Evolutionary conservation across 805 yeast genomes (phyloP).

Genomic region (Sugiyamaella smithiae): DNA sequence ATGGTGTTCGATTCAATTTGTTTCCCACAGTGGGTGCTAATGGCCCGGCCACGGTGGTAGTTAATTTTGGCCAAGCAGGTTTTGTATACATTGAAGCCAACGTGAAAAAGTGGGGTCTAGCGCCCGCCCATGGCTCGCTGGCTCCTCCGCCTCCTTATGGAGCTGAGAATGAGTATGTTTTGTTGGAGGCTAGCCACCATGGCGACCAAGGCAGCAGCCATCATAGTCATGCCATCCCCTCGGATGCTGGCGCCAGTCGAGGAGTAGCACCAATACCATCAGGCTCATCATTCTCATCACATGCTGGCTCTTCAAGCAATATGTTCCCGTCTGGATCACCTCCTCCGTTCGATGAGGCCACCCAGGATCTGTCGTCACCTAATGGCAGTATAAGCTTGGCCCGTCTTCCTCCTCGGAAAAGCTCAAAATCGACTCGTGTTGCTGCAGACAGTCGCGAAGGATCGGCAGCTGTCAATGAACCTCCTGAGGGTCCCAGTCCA

Average conservation of each 20-base stretch:
- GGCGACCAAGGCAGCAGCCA: neutral
- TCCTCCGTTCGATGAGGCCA: conserved; percentile 20
- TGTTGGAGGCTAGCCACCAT: conserved; percentile 48
- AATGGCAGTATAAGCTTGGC: conserved; percentile 21
- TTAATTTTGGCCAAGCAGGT: conserved; percentile 85
- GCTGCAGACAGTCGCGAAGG: no score
- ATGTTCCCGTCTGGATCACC: conserved; percentile 12
- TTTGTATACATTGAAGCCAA: conserved; percentile 89
- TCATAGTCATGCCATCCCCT: neutral
- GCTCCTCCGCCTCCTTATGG: conserved; percentile 95
- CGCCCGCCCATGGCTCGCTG: conserved; percentile 82
- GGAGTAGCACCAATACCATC: no score
- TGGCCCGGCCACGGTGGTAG: conserved; percentile 78
- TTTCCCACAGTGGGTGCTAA: conserved; percentile 91
- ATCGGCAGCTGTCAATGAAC: no score
- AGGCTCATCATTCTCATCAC: neutral
- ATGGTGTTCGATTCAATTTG: conserved; percentile 65
- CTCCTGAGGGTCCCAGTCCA: no score
- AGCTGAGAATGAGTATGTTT: conserved; percentile 69
- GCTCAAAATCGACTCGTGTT: no score
- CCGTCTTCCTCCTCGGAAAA: conserved; percentile 7
- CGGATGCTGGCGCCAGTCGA: neutral
- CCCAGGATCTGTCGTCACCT: conserved; percentile 10
- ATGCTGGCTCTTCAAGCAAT: neutral
- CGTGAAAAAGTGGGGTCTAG: conserved; percentile 93